These are phyloP conservation scores for Henckelia pumila DNA, from an alignment of 257 asterid species.

Conservation along the genomic window DNA sequence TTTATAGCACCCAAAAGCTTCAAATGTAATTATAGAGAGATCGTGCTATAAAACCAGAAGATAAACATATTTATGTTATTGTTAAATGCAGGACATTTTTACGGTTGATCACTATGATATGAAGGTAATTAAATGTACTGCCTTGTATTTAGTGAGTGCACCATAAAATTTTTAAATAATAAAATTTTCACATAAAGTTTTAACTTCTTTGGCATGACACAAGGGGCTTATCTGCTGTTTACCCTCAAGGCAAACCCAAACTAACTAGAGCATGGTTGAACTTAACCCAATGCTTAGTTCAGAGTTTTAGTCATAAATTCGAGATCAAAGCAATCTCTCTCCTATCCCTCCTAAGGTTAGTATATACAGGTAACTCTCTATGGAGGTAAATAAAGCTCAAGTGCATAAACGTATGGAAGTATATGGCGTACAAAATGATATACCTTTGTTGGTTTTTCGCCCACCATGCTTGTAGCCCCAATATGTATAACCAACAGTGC, in stretches of 20 bases:
- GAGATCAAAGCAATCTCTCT: neutral
- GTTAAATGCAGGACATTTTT: neutral
- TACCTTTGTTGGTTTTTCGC: conserved; percentile 82
- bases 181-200: neutral
- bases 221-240: neutral
- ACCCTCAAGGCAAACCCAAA: neutral
- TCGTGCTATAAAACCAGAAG: neutral
- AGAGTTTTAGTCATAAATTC: neutral
- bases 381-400: neutral
- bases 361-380: neutral
- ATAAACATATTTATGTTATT: neutral
- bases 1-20: neutral
- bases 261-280: neutral
- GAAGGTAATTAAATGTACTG: neutral
- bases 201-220: neutral
- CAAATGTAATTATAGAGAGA: neutral
- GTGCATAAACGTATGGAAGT: neutral
- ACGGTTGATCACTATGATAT: neutral
- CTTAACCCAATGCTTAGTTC: neutral
- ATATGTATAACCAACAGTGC: conserved; percentile 83
- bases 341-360: neutral
- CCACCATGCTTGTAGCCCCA: conserved; percentile 97
- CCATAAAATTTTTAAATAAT: neutral
- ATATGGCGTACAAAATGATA: neutral
- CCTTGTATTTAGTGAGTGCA: neutral